Base-by-base conservation (phyloP, 2,329 filamentous ascomycete species). In the Xylariaceae sp. region DNA sequence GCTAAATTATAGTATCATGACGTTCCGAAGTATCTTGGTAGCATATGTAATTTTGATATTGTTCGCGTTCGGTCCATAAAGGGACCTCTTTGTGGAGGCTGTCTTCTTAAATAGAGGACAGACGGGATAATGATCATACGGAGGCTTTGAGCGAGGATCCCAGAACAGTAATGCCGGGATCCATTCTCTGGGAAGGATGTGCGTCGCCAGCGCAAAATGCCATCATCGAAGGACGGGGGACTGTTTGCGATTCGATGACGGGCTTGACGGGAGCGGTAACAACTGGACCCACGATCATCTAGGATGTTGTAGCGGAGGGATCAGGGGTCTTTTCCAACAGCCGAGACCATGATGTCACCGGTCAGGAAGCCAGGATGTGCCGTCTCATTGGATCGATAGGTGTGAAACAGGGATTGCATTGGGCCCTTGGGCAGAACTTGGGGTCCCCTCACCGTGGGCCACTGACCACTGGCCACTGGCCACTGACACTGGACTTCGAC, bases 301-400 rank as follows among this genome's bases (percentile, higher is more conserved):
- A 16, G 29, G 18, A 42, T 23, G 6, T 6, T 24, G 13, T 24
- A 33, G 42, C 15, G 16, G 6, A 29, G 26, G n/a, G n/a, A n/a
- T n/a, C n/a, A n/a, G n/a, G n/a, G n/a, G n/a, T 21, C 20, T 41
- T 29, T 21, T 23, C 15, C 23, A 29, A 33, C 8, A 6, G 21
- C 30, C 8, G 30, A 43, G 11, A 10, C 27, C 29, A 53, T 48
- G 50, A 57, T 52, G 54, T 57, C 54, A 57, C 50, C 23, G 42
- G 32, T 49, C 27, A 26, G 43, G 20, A 15, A 36, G 23, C 35
- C 24, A 11, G 11, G 24, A 27, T 9, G n/a, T 15, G 16, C 21
- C 27, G 20, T 18, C 10, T 40, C 11, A 45, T 41, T 54, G 46
- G 46, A 21, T 27, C 32, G 9, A 21, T 33, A 21, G 33, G 45